Evolutionary conservation across 2,329 filamentous ascomycete genomes (phyloP).

Genomic region (Penicillium sp.): DNA sequence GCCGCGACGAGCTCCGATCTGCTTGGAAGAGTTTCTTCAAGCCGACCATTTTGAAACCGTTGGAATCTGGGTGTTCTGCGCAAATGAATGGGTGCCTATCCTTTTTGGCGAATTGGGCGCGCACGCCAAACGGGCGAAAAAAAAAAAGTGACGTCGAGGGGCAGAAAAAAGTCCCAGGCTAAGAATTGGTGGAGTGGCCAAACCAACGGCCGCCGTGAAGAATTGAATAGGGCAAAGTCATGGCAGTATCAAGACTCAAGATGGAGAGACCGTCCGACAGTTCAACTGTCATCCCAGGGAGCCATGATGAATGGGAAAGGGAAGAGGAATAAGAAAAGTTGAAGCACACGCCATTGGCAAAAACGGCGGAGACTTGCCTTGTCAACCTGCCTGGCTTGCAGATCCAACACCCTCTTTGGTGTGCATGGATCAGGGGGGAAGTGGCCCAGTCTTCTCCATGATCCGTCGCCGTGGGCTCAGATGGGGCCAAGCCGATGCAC

Average conservation of each 20-base stretch:
- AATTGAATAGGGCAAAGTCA: conserved; percentile 12
- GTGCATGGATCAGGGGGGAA: conserved; percentile 24
- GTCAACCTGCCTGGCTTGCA: conserved; percentile 15
- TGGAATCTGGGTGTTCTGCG: conserved; percentile 5
- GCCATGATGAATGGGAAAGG: conserved; percentile 8
- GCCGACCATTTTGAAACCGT: conserved; percentile 30
- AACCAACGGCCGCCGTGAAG: conserved; percentile 17
- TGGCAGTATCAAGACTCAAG: conserved; percentile 14
- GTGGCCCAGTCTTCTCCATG: conserved; percentile 21
- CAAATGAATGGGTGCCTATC: neutral
- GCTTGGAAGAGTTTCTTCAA: conserved; percentile 35
- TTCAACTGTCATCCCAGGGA: conserved; percentile 8
- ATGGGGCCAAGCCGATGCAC: conserved; percentile 21
- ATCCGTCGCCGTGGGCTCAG: conserved; percentile 14
- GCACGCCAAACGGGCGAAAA: neutral
- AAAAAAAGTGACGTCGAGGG: conserved; percentile 5
- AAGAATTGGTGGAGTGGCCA: conserved; percentile 14
- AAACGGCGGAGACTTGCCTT: conserved; percentile 11
- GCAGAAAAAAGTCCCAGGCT: conserved; percentile 7
- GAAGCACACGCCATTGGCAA: conserved; percentile 3
- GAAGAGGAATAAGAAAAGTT: conserved; percentile 6
- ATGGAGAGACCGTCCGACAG: conserved; percentile 14
- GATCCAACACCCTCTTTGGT: conserved; percentile 19
- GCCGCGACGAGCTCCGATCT: conserved; percentile 23
- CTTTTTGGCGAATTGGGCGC: conserved; percentile 4